phyloP scores from a whole-genome alignment of 208 protist genomes.

The Acanthamoeba castellanii region DNA sequence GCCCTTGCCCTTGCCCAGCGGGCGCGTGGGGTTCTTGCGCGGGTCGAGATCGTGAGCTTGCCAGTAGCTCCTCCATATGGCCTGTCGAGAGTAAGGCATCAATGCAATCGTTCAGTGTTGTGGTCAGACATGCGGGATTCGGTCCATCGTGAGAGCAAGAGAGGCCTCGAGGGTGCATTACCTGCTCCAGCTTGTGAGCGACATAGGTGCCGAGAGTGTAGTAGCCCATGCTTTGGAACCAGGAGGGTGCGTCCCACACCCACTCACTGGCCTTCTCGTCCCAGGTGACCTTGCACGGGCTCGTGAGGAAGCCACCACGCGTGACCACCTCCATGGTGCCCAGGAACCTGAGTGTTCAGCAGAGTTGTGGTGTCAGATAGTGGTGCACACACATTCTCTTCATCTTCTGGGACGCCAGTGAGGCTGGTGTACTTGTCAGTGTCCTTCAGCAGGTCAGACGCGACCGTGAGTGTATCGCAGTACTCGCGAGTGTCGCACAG shows the following conservation, averaged over 20 bases:
- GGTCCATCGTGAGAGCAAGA: neutral
- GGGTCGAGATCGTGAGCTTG: slow-evolving; percentile 53
- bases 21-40: slow-evolving; percentile 37
- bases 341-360: slow-evolving; percentile 23
- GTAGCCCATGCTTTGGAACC: slow-evolving; percentile 72
- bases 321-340: slow-evolving; percentile 66
- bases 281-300: slow-evolving; percentile 35
- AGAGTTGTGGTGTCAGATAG: neutral
- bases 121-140: neutral
- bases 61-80: slow-evolving; percentile 65
- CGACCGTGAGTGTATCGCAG: slow-evolving; percentile 73
- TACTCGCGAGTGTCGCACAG: slow-evolving; percentile 73
- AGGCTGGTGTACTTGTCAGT: slow-evolving; percentile 40
- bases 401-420: too few relatives aligned
- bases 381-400: too few relatives aligned
- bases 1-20: slow-evolving; percentile 58
- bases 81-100: neutral
- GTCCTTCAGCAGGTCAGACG: slow-evolving; percentile 54
- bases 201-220: slow-evolving; percentile 76
- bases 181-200: slow-evolving; percentile 70
- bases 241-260: slow-evolving; percentile 65
- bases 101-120: neutral
- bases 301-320: slow-evolving; percentile 62
- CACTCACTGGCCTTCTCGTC: slow-evolving; percentile 62
- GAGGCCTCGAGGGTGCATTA: neutral